Evolutionary conservation across 495 filamentous ascomycete species (phyloP).

Genomic region (Annulohypoxylon moriforme): DNA sequence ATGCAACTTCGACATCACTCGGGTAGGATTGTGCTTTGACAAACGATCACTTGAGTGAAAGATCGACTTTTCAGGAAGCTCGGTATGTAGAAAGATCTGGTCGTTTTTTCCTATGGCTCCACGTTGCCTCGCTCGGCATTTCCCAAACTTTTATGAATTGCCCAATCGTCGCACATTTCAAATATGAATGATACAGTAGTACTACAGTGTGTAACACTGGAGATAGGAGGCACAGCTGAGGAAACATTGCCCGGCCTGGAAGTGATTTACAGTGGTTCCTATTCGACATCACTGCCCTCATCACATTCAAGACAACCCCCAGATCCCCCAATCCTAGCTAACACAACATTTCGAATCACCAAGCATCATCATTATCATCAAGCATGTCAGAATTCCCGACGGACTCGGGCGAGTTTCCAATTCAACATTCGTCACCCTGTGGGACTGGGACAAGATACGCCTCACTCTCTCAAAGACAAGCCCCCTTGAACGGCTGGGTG

Average conservation of each 20-base stretch:
- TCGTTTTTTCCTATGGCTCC: constrained; percentile 13
- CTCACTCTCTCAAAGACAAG: constrained; percentile 31
- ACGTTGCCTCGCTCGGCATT: constrained; percentile 20
- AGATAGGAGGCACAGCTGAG: constrained; percentile 21
- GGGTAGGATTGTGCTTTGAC: constrained; percentile 34
- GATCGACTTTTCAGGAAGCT: constrained; percentile 27
- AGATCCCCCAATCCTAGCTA: background rate
- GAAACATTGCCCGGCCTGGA: constrained; percentile 21
- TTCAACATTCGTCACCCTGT: constrained; percentile 27
- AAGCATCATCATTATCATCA: constrained; percentile 4
- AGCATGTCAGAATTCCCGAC: constrained; percentile 11
- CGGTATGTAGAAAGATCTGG: constrained; percentile 34
- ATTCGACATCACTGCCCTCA: constrained; percentile 28
- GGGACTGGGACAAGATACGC: constrained; percentile 30
- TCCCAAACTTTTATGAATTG: constrained; percentile 13
- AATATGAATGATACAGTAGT: background rate
- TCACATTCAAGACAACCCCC: constrained; percentile 3
- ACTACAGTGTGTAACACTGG: constrained; percentile 18
- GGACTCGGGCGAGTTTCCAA: constrained; percentile 33
- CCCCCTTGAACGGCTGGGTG: constrained; percentile 2
- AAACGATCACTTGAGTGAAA: constrained; percentile 20
- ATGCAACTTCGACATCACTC: constrained; percentile 33
- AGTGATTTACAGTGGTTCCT: constrained; percentile 15
- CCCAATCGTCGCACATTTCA: constrained; percentile 5
- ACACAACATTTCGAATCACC: constrained; percentile 11